Percentiles rank a stretch among this genome's conserved stretches.
Evolutionary conservation across 2,329 filamentous ascomycete genomes (phyloP).

Genomic region (Botrytis fragariae): DNA sequence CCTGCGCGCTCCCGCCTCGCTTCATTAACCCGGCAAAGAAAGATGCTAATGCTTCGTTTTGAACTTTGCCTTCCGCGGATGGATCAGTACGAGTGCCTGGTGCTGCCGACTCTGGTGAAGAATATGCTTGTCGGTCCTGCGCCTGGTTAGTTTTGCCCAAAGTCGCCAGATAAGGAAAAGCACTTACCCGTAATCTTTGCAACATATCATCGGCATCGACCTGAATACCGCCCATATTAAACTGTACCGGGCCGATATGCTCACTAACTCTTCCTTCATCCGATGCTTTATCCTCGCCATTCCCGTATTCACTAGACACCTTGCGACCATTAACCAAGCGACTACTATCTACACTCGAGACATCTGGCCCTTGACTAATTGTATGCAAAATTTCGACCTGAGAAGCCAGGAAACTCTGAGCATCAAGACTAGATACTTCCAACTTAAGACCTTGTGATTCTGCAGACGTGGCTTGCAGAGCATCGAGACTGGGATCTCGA

Average conservation of each 20-base stretch:
- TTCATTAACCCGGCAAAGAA: constrained; percentile 61
- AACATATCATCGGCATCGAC: constrained; percentile 94
- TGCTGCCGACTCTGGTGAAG: constrained; percentile 37
- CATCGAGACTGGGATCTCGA: constrained; percentile 67
- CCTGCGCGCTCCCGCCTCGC: constrained; percentile 42
- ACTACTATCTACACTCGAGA: constrained; percentile 40
- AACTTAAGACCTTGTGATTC: constrained; percentile 41
- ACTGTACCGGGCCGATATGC: constrained; percentile 91
- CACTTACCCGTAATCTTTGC: constrained; percentile 71
- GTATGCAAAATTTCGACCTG: constrained; percentile 75
- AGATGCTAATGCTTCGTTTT: constrained; percentile 57
- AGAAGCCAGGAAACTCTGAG: constrained; percentile 72
- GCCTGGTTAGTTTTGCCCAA: constrained; percentile 7
- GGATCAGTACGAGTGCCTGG: constrained; percentile 31
- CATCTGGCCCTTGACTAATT: constrained; percentile 54
- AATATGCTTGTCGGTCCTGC: constrained; percentile 39
- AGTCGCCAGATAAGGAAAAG: constrained; percentile 26
- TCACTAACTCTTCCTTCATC: constrained; percentile 46
- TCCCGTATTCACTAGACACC: constrained; percentile 25
- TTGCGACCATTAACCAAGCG: constrained; percentile 31
- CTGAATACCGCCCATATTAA: constrained; percentile 97
- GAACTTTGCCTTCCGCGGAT: constrained; percentile 46
- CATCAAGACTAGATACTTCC: constrained; percentile 66
- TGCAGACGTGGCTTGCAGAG: constrained; percentile 53
- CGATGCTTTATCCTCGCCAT: constrained; percentile 27